Conservation (phyloP, 176 grass and related monocot genomes). For the Triticum dicoccoides region DNA sequence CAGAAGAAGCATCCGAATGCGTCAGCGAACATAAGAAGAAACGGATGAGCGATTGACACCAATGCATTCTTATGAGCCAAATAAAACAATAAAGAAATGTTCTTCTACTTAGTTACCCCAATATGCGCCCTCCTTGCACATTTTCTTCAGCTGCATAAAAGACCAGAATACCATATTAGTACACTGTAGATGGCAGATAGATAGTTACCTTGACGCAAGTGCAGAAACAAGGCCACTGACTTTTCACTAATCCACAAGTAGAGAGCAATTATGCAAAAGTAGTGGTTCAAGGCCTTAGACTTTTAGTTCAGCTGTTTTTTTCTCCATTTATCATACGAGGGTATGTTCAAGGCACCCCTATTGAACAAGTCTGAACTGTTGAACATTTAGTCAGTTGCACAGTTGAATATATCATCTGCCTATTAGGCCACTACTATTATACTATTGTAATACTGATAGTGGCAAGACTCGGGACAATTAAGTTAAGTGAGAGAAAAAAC, state of each 20-base stretch:
- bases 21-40: not conserved
- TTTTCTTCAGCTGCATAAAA: conserved; percentile 65
- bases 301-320: not conserved
- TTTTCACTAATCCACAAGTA: not conserved
- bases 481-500: not conserved
- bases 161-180: not conserved
- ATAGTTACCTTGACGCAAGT: not conserved
- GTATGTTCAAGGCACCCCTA: not conserved
- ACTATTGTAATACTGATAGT: not conserved
- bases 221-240: not conserved
- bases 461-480: not conserved
- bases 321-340: not conserved
- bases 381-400: not conserved
- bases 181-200: not conserved
- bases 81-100: not conserved
- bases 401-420: not conserved
- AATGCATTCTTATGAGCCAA: not conserved
- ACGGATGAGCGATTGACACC: not conserved
- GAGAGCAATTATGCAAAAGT: not conserved
- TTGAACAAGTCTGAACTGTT: not conserved
- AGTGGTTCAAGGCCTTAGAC: not conserved
- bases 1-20: not conserved
- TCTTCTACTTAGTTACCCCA: conserved; percentile 56
- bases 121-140: conserved; percentile 77
- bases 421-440: not conserved